phyloP scores from a whole-genome alignment of 2,329 filamentous ascomycete genomes.

The Ceratocystis huliohia region DNA sequence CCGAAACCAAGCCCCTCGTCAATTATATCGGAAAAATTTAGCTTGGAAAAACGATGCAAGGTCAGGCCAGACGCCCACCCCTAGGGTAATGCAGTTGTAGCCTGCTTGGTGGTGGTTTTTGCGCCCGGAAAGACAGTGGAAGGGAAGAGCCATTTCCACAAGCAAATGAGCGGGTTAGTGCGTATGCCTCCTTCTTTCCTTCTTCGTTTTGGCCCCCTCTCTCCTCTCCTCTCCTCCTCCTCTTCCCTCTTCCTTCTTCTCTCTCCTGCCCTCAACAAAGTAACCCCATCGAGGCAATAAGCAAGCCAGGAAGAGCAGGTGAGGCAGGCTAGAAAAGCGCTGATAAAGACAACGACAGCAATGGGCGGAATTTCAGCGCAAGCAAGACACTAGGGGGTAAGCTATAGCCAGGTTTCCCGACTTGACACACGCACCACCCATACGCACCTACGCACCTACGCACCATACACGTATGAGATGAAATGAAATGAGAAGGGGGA shows the following conservation, averaged over 20 bases:
- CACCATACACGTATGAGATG: not conserved
- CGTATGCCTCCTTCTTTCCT: not conserved
- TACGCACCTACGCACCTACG: not conserved
- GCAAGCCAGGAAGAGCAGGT: not conserved
- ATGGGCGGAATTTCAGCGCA: not conserved
- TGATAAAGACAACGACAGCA: not conserved
- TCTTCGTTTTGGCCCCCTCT: not conserved
- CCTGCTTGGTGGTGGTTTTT: not conserved
- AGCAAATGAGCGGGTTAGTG: not conserved
- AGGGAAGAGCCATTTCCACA: not conserved
- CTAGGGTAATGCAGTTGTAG: not conserved
- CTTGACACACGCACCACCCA: no score
- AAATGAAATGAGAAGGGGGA: not conserved
- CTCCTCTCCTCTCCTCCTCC: not conserved
- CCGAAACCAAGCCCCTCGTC: not conserved
- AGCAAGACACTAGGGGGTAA: not conserved
- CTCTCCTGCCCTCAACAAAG: not conserved
- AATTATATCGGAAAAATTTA: conserved; percentile 5
- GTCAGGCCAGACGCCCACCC: not conserved
- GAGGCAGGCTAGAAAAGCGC: not conserved
- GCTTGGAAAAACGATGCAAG: not conserved
- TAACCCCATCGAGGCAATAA: not conserved
- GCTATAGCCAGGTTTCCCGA: not conserved
- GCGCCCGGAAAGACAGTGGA: conserved; percentile 5
- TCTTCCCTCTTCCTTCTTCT: not conserved